phyloP scores from a whole-genome alignment of 176 grass and related monocot species.

The Carex kokanica region DNA sequence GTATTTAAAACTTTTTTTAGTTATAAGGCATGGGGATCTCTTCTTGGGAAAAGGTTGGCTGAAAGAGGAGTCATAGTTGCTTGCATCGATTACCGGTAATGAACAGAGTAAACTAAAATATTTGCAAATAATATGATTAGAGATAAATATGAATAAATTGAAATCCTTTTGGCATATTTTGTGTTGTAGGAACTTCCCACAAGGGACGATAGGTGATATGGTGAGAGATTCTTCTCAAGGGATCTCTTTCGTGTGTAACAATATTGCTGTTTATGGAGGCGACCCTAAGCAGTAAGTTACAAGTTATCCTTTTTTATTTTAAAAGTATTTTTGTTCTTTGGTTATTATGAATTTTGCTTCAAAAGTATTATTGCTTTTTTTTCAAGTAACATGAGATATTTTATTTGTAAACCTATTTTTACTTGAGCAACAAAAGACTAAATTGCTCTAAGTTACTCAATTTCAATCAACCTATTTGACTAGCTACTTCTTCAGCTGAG shows the following conservation, averaged over 20 bases:
- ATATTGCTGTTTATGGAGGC: constrained; percentile 77
- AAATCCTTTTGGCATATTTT: not conserved
- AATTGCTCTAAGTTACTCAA: not conserved
- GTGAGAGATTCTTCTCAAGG: constrained; percentile 91
- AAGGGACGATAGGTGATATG: constrained; percentile 97
- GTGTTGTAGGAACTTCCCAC: constrained; percentile 80
- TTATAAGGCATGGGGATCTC: constrained; percentile 97
- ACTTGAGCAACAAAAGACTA: not conserved
- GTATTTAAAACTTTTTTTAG: constrained; percentile 38
- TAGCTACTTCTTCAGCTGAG: not conserved
- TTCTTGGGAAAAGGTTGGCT: constrained; percentile 79
- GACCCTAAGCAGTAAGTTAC: constrained; percentile 79
- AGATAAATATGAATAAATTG: not conserved
- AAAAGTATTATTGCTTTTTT: not conserved
- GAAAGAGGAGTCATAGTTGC: constrained; percentile 98
- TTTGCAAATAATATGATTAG: not conserved
- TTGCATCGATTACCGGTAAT: constrained; percentile 96
- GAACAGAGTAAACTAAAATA: not conserved
- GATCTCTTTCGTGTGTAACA: constrained; percentile 91
- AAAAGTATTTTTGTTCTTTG: constrained; percentile 11
- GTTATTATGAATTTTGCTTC: constrained; percentile 12
- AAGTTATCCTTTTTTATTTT: constrained; percentile 16
- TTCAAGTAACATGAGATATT: not conserved
- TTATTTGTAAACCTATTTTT: not conserved
- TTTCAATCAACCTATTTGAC: not conserved